Evolutionary conservation across 2,329 filamentous ascomycete genomes (phyloP).

Genomic region (Cladophialophora psammophila): DNA sequence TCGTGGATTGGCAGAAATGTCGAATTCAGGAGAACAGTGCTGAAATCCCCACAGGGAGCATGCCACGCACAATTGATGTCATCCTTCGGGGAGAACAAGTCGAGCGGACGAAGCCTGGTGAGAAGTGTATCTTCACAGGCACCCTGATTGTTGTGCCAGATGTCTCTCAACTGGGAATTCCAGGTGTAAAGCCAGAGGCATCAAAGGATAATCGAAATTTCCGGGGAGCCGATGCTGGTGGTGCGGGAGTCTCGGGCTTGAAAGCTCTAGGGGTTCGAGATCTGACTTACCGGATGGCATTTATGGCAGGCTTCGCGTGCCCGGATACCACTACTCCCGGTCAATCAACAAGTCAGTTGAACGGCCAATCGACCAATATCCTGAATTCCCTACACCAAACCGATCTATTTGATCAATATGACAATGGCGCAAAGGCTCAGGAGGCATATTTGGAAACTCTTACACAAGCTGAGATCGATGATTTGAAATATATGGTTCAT

Average conservation of each 20-base stretch:
- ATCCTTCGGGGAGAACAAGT: conserved; percentile 97
- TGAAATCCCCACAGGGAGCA: conserved; percentile 96
- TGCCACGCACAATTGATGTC: conserved; percentile 97
- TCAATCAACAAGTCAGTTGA: conserved; percentile 71
- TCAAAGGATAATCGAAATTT: conserved; percentile 81
- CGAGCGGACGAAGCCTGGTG: conserved; percentile 93
- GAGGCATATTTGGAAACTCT: conserved; percentile 85
- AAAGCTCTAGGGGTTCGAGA: conserved; percentile 94
- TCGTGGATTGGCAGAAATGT: conserved; percentile 99
- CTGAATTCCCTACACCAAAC: conserved; percentile 81
- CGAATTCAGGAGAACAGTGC: conserved; percentile 98
- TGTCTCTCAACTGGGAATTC: conserved; percentile 91
- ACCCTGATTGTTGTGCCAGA: conserved; percentile 96
- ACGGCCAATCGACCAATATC: conserved; percentile 81
- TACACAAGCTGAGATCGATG: conserved; percentile 85
- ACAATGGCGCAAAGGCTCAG: conserved; percentile 84
- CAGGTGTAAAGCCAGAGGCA: conserved; percentile 82
- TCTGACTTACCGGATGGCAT: conserved; percentile 64
- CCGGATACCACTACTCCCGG: conserved; percentile 85
- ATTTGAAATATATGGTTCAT: conserved; percentile 91
- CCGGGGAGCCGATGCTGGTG: conserved; percentile 80
- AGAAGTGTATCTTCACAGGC: conserved; percentile 98
- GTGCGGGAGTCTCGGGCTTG: conserved; percentile 83
- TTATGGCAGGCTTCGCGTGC: conserved; percentile 59
- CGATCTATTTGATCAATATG: conserved; percentile 69